Evolutionary conservation across 2,329 filamentous ascomycete species (phyloP).

Genomic region (Penicillium sp.): DNA sequence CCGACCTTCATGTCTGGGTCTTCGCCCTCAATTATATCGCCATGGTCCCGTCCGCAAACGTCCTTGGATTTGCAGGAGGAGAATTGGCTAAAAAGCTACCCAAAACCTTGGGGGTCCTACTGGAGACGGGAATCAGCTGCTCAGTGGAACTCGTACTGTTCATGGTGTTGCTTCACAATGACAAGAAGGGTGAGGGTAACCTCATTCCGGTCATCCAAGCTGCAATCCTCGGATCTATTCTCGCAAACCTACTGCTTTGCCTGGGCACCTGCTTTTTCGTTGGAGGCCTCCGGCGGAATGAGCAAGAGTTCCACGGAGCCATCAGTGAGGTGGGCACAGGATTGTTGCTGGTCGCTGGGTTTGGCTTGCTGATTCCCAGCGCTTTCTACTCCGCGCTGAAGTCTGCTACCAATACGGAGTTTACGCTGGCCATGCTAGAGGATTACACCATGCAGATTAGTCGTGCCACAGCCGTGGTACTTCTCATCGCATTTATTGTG

Average conservation of each 20-base stretch:
- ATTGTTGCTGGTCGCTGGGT: constrained; percentile 73
- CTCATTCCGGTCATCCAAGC: constrained; percentile 72
- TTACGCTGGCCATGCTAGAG: constrained; percentile 45
- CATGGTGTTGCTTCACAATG: constrained; percentile 67
- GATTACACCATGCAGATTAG: constrained; percentile 64
- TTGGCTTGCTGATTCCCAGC: constrained; percentile 45
- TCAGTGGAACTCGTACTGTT: constrained; percentile 82
- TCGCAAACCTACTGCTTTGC: constrained; percentile 79
- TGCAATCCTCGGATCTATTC: constrained; percentile 78
- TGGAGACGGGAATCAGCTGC: constrained; percentile 64
- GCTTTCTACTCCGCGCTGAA: constrained; percentile 48
- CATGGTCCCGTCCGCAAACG: constrained; percentile 74
- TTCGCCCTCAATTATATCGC: constrained; percentile 73
- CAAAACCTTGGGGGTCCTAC: constrained; percentile 58
- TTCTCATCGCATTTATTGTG: constrained; percentile 67
- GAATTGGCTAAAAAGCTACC: constrained; percentile 73
- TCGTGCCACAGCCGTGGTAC: constrained; percentile 67
- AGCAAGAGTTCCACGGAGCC: constrained; percentile 70
- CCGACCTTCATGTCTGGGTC: constrained; percentile 60
- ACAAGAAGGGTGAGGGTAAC: constrained; percentile 43
- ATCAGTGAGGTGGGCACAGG: constrained; percentile 79
- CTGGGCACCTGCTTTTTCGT: constrained; percentile 78
- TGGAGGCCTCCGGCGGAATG: constrained; percentile 67
- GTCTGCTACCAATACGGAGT: constrained; percentile 40
- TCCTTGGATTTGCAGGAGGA: constrained; percentile 72